These are phyloP conservation scores for Blastobotrys parvus DNA, from an alignment of 805 yeast genomes.

Conservation along the genomic window DNA sequence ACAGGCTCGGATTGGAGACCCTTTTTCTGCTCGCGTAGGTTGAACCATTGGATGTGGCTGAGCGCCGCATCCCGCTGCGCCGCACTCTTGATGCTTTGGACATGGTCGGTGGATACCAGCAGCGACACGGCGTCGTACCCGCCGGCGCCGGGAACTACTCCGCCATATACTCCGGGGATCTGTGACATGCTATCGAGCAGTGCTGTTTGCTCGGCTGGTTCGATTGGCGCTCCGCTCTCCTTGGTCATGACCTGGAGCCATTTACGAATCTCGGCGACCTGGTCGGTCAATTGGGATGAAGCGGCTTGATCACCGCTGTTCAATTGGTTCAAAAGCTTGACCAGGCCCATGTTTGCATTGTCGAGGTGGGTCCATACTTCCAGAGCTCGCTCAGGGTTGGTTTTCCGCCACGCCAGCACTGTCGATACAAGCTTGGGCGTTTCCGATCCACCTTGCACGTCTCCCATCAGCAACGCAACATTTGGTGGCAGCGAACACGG, in stretches of 20 bases:
- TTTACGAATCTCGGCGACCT: constrained; percentile 39
- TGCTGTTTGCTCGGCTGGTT: constrained; percentile 68
- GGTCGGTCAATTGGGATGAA: constrained; percentile 18
- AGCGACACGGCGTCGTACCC: constrained; percentile 90
- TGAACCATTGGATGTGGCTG: background rate
- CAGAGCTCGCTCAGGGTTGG: constrained; percentile 41
- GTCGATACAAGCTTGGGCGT: constrained; percentile 82
- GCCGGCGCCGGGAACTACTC: constrained; percentile 99
- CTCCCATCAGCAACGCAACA: constrained; percentile 79
- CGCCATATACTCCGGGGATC: constrained; percentile 75
- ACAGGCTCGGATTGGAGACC: background rate
- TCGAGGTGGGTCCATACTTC: constrained; percentile 50
- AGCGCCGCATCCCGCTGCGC: constrained; percentile 20
- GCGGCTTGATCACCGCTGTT: constrained; percentile 13
- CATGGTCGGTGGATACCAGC: constrained; percentile 44
- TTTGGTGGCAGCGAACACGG: constrained; percentile 60
- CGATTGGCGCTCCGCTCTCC: constrained; percentile 75
- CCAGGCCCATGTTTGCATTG: constrained; percentile 48
- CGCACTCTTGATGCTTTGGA: constrained; percentile 27
- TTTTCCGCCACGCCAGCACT: constrained; percentile 62
- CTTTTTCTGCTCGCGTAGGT: constrained; percentile 2
- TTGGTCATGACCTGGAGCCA: constrained; percentile 53
- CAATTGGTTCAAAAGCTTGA: constrained; percentile 39
- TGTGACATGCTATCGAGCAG: constrained; percentile 45
- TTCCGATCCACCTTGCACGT: constrained; percentile 84